These are phyloP conservation scores for Stephania cephalantha DNA, from an alignment of 164 flowering plant genomes.

Conservation along the genomic window DNA sequence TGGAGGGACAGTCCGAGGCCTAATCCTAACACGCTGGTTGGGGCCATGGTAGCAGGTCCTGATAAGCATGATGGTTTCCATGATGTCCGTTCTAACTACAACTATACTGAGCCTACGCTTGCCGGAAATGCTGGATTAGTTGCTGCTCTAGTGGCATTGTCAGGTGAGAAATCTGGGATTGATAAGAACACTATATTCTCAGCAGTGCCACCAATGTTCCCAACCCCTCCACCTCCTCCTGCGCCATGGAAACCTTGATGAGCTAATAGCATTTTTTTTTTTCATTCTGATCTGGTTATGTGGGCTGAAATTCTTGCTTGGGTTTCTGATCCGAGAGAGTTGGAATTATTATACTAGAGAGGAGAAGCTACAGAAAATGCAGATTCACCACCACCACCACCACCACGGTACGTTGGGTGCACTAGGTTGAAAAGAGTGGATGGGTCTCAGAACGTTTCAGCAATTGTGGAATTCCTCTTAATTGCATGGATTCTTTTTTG, in stretches of 20 bases:
- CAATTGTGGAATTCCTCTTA: not conserved
- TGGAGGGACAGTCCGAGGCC: constrained; percentile 78
- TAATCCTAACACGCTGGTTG: constrained; percentile 77
- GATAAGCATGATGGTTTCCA: constrained; percentile 80
- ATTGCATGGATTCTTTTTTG: not conserved
- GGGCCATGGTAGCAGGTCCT: constrained; percentile 99
- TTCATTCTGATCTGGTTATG: not conserved
- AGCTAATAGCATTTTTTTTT: not conserved
- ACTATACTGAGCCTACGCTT: constrained; percentile 91
- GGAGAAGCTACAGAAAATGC: not conserved
- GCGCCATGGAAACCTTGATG: constrained; percentile 95
- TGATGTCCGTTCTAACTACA: constrained; percentile 75
- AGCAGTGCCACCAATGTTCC: constrained; percentile 96
- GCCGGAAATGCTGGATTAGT: constrained; percentile 97
- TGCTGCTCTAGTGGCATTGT: constrained; percentile 86
- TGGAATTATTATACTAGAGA: not conserved
- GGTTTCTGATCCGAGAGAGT: not conserved
- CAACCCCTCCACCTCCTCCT: constrained; percentile 95
- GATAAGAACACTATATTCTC: constrained; percentile 97
- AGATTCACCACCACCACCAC: not conserved
- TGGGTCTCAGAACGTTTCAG: not conserved
- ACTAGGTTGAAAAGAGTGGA: not conserved
- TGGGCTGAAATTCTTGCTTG: not conserved
- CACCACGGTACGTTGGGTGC: no score
- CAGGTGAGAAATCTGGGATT: constrained; percentile 53